Percentiles rank a stretch among this genome's conserved stretches.
phyloP scores from a whole-genome alignment of 163 green algal species.

The Chloroidium sp. region DNA sequence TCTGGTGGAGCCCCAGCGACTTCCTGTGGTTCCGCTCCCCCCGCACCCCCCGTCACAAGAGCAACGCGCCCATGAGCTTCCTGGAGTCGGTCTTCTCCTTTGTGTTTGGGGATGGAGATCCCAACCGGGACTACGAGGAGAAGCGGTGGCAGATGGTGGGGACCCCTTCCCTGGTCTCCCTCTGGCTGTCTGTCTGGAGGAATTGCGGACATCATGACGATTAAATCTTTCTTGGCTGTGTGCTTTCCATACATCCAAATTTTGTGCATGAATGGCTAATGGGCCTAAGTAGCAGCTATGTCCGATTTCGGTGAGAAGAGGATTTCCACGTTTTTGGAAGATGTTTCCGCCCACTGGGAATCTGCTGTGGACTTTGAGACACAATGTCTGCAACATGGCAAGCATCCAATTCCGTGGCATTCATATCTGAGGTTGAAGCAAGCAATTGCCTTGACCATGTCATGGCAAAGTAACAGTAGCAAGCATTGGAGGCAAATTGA shows the following conservation, averaged over 20 bases:
- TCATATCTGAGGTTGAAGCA: too few species aligned
- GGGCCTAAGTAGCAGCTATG: neutral
- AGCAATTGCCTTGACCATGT: too few species aligned
- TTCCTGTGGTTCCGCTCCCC: constrained; percentile 51
- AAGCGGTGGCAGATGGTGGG: constrained; percentile 61
- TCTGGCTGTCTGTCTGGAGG: too few species aligned
- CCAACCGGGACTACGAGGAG: constrained; percentile 74
- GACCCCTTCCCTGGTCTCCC: neutral
- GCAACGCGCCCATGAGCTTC: constrained; percentile 57
- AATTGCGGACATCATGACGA: too few species aligned
- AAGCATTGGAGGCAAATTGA: too few species aligned
- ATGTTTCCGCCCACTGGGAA: too few species aligned
- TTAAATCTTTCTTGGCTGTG: neutral
- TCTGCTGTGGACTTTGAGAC: too few species aligned
- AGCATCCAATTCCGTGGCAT: too few species aligned
- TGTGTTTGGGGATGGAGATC: constrained; percentile 93
- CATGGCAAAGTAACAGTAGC: too few species aligned
- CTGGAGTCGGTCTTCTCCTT: constrained; percentile 86
- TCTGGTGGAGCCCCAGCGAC: constrained; percentile 29
- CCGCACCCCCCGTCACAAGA: constrained; percentile 27
- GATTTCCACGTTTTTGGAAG: too few species aligned
- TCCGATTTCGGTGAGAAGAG: neutral
- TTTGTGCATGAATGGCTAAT: neutral
- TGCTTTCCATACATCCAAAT: neutral
- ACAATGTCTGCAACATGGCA: too few species aligned